Evolutionary conservation across 768 basidiomycete genomes (phyloP), one percentile per base, ranked within the genome.

Genomic region (Phlebiopsis flavidoalba): DNA sequence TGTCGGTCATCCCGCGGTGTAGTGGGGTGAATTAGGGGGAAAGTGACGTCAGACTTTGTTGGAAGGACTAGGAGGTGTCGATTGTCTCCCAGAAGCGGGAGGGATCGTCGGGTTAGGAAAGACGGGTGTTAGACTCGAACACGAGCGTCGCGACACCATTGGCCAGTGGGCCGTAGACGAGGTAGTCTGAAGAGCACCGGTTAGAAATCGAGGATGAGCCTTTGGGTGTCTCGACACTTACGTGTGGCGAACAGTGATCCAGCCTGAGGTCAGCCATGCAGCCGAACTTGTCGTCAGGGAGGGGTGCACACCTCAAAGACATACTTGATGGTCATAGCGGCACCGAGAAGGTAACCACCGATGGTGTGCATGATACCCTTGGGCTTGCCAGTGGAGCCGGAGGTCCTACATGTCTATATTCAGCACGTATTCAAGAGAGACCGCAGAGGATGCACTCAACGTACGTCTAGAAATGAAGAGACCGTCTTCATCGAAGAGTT

Each of bases 251-350:
- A n/a, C 95, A 2, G 96, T 98, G 77, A 98, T 96, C 96, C 96
- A 98, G 68, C 96, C 96, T n/a, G 56, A 98, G 83, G 71, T 98
- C 96, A 60, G 96, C 96, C 95, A 98, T 95, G 79, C 96, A 98
- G 1, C 88, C 97, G 73, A 95, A 98, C 65, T 82, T 86, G 77
- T 98, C 96, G 60, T 91, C 94, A n/a, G n/a, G n/a, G n/a, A n/a
- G n/a, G 89, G 87, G 73, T 99, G 96, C 22, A 98, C 84, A 98
- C 84, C 72, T 99, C 96, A 71, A 98, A 99, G 64, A 97, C 93
- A 73, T 97, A 98, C 77, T 98, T 98, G 73, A 97, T 86, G 31
- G 95, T 95, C 61, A 98, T 70, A 0, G 93, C 86, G 0, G 93
- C 94, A 66, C 95, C 86, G 59, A 99, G 91, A 60, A 97, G 86